Percentiles rank a stretch among this genome's conserved stretches.
Conservation (phyloP, 2,329 filamentous ascomycete genomes). For the Aureobasidium sp. region DNA sequence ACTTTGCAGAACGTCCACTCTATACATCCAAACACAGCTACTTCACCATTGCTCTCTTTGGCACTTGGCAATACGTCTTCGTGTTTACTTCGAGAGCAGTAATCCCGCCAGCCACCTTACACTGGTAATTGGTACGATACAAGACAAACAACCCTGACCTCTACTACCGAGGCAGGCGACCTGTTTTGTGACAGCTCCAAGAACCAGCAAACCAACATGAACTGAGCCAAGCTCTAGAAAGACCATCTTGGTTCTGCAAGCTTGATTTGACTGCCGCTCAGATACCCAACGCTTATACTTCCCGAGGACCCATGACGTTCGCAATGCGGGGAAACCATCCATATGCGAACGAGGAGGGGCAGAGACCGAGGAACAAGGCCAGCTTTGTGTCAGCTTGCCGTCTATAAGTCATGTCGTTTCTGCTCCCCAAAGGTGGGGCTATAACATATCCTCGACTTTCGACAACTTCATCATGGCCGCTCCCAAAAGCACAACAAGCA, state of each 20-base stretch:
- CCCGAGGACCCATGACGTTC: not conserved
- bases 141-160: not conserved
- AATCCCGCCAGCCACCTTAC: too few relatives aligned
- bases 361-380: constrained; percentile 1
- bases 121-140: not conserved
- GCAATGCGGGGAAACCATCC: constrained; percentile 1
- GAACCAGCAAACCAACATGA: not conserved
- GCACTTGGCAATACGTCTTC: not conserved
- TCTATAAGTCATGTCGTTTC: not conserved
- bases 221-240: not conserved
- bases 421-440: not conserved
- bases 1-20: not conserved
- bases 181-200: not conserved
- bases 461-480: constrained; percentile 23
- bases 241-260: not conserved
- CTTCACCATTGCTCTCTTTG: not conserved
- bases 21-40: not conserved
- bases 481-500: constrained; percentile 24
- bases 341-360: not conserved
- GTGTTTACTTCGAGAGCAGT: not conserved
- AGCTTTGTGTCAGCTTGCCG: not conserved
- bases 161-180: not conserved
- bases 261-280: not conserved
- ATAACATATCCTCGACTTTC: not conserved
- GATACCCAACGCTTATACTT: not conserved